Conservation (phyloP, 2,329 filamentous ascomycete genomes). For the Falciphora oryzae region DNA sequence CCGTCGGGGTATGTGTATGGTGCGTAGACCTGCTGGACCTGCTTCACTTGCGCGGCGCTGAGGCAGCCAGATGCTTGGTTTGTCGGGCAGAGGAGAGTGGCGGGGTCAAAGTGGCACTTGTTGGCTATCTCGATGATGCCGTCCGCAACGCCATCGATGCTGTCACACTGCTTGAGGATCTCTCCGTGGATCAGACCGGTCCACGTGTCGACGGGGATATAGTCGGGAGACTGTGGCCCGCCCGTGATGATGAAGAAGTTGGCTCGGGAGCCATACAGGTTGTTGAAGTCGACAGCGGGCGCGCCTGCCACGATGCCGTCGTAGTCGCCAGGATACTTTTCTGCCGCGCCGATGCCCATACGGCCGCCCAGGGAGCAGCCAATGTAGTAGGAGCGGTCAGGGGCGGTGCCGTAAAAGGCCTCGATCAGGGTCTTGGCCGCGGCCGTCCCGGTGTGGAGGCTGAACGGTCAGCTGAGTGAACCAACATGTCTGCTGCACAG, state of each 20-base stretch:
- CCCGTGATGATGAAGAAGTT: constrained; percentile 36
- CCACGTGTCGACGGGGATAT: constrained; percentile 11
- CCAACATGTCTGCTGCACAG: neutral
- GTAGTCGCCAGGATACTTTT: constrained; percentile 50
- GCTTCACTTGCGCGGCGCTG: constrained; percentile 4
- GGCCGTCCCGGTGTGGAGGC: constrained; percentile 40
- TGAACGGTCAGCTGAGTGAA: neutral
- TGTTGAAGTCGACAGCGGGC: constrained; percentile 33
- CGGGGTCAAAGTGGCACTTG: constrained; percentile 11
- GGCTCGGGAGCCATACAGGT: constrained; percentile 31
- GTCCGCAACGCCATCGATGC: constrained; percentile 12
- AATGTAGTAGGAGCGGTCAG: constrained; percentile 45
- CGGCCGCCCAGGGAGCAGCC: constrained; percentile 56
- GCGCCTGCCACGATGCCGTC: constrained; percentile 49
- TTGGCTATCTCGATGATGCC: constrained; percentile 14
- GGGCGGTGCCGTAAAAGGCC: constrained; percentile 36
- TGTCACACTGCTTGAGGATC: constrained; percentile 13
- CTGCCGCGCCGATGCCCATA: constrained; percentile 48
- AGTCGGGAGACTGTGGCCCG: constrained; percentile 16
- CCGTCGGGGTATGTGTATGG: constrained; percentile 24
- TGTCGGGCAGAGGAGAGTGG: constrained; percentile 7
- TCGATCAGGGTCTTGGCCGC: constrained; percentile 41
- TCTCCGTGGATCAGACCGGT: constrained; percentile 12
- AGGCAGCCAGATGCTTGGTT: constrained; percentile 9
- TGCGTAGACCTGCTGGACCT: constrained; percentile 12